A percentile compares a stretch with the other conserved stretches of the same genome.
Conservation (phyloP, 2,329 filamentous ascomycete species). For the Triangularia verruculosa region DNA sequence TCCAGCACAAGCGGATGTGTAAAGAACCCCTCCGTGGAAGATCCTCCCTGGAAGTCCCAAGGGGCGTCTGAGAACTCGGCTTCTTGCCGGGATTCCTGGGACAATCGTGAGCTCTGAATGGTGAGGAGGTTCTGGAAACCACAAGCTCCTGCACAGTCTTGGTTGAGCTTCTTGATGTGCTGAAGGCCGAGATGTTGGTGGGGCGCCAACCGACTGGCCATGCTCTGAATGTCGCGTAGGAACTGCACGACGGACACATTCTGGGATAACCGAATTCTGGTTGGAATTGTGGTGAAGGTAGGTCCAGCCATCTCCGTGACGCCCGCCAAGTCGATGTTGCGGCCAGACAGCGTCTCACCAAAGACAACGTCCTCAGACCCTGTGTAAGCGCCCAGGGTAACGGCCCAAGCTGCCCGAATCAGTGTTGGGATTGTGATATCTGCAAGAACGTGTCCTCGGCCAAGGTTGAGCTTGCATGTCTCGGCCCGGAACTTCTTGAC, state of each 20-base stretch:
- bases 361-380: constrained; percentile 41
- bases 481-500: constrained; percentile 18
- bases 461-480: constrained; percentile 14
- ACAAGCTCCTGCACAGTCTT: constrained; percentile 23
- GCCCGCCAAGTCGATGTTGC: constrained; percentile 27
- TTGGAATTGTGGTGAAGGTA: constrained; percentile 27
- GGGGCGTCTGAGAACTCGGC: background rate
- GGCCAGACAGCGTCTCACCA: constrained; percentile 28
- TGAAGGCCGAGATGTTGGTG: constrained; percentile 28
- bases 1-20: constrained; percentile 28
- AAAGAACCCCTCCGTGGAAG: constrained; percentile 25
- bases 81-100: background rate
- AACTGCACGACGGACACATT: constrained; percentile 14
- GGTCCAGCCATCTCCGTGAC: constrained; percentile 28
- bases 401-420: constrained; percentile 40
- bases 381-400: constrained; percentile 37
- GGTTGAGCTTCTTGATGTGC: constrained; percentile 24
- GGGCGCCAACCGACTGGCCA: constrained; percentile 18
- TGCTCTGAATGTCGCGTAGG: constrained; percentile 18
- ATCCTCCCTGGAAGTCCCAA: constrained; percentile 26
- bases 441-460: constrained; percentile 11
- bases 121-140: constrained; percentile 26
- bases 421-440: constrained; percentile 26
- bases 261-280: constrained; percentile 14
- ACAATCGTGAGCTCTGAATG: constrained; percentile 17